Percentiles rank a stretch among this genome's conserved stretches.
These are phyloP conservation scores for Bipolaris sorokiniana DNA, from an alignment of 2,329 filamentous ascomycete genomes.

Conservation along the genomic window DNA sequence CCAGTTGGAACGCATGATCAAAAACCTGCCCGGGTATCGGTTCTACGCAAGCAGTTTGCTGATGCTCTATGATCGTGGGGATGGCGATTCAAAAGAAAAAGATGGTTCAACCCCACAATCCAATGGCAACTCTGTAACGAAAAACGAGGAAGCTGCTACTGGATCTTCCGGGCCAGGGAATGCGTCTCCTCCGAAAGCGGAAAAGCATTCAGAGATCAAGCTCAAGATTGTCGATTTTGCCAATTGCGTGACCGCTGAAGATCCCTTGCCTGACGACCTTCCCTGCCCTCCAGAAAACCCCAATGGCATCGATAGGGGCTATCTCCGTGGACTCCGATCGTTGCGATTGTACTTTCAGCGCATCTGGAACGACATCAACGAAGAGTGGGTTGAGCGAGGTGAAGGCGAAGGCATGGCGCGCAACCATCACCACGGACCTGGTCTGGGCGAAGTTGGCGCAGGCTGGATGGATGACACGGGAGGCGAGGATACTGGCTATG, in stretches of 20 bases:
- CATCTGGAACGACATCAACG: constrained; percentile 78
- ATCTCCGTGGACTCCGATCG: constrained; percentile 81
- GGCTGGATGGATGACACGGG: constrained; percentile 46
- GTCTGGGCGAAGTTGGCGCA: constrained; percentile 38
- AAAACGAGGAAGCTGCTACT: constrained; percentile 29
- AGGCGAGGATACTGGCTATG: constrained; percentile 46
- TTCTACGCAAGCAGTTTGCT: constrained; percentile 95
- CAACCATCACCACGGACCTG: constrained; percentile 40
- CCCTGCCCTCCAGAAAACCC: constrained; percentile 83
- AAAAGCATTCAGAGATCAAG: constrained; percentile 66
- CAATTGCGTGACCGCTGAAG: constrained; percentile 91
- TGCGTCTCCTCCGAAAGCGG: constrained; percentile 19
- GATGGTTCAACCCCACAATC: constrained; percentile 13
- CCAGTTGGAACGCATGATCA: constrained; percentile 82
- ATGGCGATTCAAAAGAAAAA: constrained; percentile 56
- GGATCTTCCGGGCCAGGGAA: constrained; percentile 26
- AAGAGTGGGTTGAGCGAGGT: constrained; percentile 53
- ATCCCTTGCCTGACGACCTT: constrained; percentile 63
- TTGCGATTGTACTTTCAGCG: constrained; percentile 83
- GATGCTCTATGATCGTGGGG: constrained; percentile 93
- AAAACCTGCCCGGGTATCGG: constrained; percentile 79
- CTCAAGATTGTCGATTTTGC: constrained; percentile 99
- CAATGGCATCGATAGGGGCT: constrained; percentile 82
- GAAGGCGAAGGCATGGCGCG: constrained; percentile 50
- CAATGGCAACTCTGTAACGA: constrained; percentile 23